Percentiles rank a stretch among this genome's conserved stretches.
These are phyloP conservation scores for Mycotypha africana DNA, from an alignment of 371 early-diverging fungal genomes.

Conservation along the genomic window DNA sequence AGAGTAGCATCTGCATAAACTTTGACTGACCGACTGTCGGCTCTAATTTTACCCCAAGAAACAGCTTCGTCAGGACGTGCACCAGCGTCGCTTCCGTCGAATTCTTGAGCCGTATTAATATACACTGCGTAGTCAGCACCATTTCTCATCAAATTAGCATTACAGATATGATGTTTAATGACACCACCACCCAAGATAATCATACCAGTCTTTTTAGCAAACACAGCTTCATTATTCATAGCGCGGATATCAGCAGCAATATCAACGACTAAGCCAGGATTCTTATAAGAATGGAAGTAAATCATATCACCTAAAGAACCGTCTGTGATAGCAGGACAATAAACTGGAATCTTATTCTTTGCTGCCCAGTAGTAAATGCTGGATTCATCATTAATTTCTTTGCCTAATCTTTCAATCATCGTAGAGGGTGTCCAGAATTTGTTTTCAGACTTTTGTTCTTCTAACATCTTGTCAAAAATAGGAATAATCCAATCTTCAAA, in stretches of 20 bases:
- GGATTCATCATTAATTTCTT: constrained; percentile 89
- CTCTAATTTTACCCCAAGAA: constrained; percentile 98
- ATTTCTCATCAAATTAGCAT: constrained; percentile 99
- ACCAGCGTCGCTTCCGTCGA: constrained; percentile 99
- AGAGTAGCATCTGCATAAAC: constrained; percentile 94
- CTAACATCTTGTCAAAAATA: constrained; percentile 89
- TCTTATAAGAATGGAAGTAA: constrained; percentile 95
- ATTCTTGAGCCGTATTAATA: constrained; percentile 98
- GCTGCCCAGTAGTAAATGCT: constrained; percentile 95
- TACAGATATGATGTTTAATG: constrained; percentile 99
- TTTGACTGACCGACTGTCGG: constrained; percentile 88
- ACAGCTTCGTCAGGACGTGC: constrained; percentile 99
- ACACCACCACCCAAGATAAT: constrained; percentile 99
- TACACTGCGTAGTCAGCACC: constrained; percentile 99
- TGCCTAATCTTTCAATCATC: constrained; percentile 94
- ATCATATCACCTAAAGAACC: constrained; percentile 99
- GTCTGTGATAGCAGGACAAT: constrained; percentile 98
- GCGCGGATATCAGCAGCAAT: constrained; percentile 92
- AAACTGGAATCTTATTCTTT: constrained; percentile 97
- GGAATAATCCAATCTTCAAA: constrained; percentile 99
- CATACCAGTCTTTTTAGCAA: constrained; percentile 94
- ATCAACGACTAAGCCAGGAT: constrained; percentile 94
- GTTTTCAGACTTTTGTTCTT: constrained; percentile 76
- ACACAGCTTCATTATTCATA: constrained; percentile 94
- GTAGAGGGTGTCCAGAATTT: constrained; percentile 91